Base-by-base conservation (phyloP, 2,329 filamentous ascomycete species). In the Alternaria angustiovoidea region DNA sequence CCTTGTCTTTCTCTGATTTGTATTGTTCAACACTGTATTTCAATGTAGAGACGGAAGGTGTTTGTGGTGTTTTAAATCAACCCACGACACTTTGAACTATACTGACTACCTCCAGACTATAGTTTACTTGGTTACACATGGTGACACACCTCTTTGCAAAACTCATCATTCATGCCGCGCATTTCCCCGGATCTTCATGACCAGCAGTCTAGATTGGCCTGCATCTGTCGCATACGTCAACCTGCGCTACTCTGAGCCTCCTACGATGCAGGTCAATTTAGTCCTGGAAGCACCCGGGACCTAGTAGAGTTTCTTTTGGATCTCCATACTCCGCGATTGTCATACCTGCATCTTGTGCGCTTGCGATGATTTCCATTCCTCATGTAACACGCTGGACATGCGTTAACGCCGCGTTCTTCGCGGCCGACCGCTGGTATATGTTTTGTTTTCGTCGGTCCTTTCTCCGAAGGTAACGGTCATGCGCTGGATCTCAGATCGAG, bases 161-260 rank as follows among this genome's bases (percentile, higher is more conserved):
- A 11, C 11, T 14, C 32, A n/a, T 36, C 41, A 14, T 16, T 47
- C 28, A 9, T n/a, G 7, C 26, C 18, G 28, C 28, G 24, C 41
- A 24, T 26, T 51, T 51, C 46, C 44, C 46, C 44, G 44, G 26
- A 56, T 56, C 44, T 42, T 34, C 34, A 32, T 43, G 46, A 7
- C 18, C 30, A 36, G 16, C 20, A 32, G 20, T 32, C 20, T 32
- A 51, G 18, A 36, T 43, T 51, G 18, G 14, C 38, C 38, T 51
- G 46, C 46, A 43, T 28, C 44, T 43, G 28, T 43, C 28, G 20
- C 28, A 26, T 30, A 57, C 20, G 46, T 51, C 46, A 51, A 36
- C 14, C 14, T 26, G 30, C 46, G 46, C 12, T 16, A 12, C 39
- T 49, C 20, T 36, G 6, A 26, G 4, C 32, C 20, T 36, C 9